A percentile compares a stretch with the other conserved stretches of the same genome.
These are phyloP conservation scores for Dactylellina drechsleri DNA, from an alignment of 2,329 filamentous ascomycete genomes.

Conservation along the genomic window DNA sequence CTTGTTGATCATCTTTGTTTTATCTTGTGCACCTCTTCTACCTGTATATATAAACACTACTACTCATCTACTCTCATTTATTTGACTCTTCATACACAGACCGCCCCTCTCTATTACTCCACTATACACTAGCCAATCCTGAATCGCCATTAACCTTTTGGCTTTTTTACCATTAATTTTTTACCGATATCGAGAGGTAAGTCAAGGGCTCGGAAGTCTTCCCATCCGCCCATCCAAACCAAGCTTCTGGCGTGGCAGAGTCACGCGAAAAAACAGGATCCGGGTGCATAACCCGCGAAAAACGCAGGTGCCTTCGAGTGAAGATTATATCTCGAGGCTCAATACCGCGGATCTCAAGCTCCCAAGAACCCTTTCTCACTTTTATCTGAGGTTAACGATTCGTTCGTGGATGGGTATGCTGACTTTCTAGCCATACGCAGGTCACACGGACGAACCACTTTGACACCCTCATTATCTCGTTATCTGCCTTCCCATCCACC, in stretches of 20 bases:
- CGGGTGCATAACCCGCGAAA: slow-evolving; percentile 48
- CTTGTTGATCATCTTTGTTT: not conserved
- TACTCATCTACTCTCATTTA: not conserved
- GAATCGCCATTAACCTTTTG: slow-evolving; percentile 8
- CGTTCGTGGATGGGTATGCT: slow-evolving; percentile 48
- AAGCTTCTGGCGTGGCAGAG: slow-evolving; percentile 26
- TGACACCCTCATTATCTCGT: slow-evolving; percentile 50
- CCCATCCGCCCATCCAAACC: slow-evolving; percentile 27
- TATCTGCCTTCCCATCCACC: slow-evolving; percentile 26
- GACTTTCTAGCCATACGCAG: slow-evolving; percentile 50
- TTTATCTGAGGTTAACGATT: slow-evolving; percentile 12
- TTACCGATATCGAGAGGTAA: slow-evolving; percentile 31
- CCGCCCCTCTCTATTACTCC: not conserved
- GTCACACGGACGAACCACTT: slow-evolving; percentile 51
- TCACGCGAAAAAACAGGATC: slow-evolving; percentile 54
- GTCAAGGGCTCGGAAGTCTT: slow-evolving; percentile 45
- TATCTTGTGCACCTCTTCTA: not conserved
- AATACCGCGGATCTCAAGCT: slow-evolving; percentile 19
- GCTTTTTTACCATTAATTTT: not conserved
- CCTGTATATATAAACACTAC: not conserved
- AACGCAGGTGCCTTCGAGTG: slow-evolving; percentile 44
- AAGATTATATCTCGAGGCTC: slow-evolving; percentile 37
- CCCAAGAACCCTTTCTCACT: slow-evolving; percentile 1
- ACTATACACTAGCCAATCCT: slow-evolving; percentile 14
- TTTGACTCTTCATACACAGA: slow-evolving; percentile 2